A percentile compares a stretch with the other conserved stretches of the same genome.
Evolutionary conservation across 371 early-diverging fungal species (phyloP).

Genomic region (Sporodiniella umbellata): DNA sequence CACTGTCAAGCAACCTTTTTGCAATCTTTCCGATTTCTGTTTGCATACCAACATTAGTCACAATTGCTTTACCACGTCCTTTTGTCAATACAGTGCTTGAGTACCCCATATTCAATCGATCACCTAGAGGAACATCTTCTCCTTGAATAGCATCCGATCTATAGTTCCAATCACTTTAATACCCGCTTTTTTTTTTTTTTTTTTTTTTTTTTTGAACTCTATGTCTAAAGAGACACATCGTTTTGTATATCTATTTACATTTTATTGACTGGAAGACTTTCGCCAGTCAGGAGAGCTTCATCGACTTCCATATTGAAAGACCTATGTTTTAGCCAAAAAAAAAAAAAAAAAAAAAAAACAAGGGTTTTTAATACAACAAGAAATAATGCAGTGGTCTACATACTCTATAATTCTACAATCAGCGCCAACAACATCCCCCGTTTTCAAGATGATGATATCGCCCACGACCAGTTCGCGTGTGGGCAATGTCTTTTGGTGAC

Average conservation of each 20-base stretch:
- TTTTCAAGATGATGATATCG: slow-evolving; percentile 85
- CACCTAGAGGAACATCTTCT: slow-evolving; percentile 39
- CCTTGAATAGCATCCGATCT: slow-evolving; percentile 18
- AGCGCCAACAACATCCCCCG: slow-evolving; percentile 89
- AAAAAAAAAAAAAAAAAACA: slow-evolving; percentile 4
- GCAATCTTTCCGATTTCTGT: slow-evolving; percentile 94
- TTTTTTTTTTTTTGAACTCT: too few relatives aligned
- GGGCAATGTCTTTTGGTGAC: slow-evolving; percentile 64
- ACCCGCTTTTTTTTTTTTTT: background rate
- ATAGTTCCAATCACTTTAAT: background rate
- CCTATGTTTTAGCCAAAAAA: slow-evolving; percentile 10
- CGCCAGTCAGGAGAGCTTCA: slow-evolving; percentile 84
- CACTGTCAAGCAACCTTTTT: slow-evolving; percentile 73
- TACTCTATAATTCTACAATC: slow-evolving; percentile 85
- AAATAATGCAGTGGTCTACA: background rate
- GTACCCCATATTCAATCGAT: slow-evolving; percentile 67
- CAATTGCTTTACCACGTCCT: slow-evolving; percentile 63
- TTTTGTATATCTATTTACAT: slow-evolving; percentile 7
- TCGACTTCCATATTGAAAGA: slow-evolving; percentile 82
- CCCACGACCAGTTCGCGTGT: slow-evolving; percentile 83
- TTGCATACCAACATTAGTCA: slow-evolving; percentile 81
- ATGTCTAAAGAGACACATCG: too few relatives aligned
- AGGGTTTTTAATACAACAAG: background rate
- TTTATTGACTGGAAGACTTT: slow-evolving; percentile 41
- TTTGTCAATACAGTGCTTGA: slow-evolving; percentile 56